phyloP scores from a whole-genome alignment of 1,284 basidiomycete species.

The Tilletia walkeri region DNA sequence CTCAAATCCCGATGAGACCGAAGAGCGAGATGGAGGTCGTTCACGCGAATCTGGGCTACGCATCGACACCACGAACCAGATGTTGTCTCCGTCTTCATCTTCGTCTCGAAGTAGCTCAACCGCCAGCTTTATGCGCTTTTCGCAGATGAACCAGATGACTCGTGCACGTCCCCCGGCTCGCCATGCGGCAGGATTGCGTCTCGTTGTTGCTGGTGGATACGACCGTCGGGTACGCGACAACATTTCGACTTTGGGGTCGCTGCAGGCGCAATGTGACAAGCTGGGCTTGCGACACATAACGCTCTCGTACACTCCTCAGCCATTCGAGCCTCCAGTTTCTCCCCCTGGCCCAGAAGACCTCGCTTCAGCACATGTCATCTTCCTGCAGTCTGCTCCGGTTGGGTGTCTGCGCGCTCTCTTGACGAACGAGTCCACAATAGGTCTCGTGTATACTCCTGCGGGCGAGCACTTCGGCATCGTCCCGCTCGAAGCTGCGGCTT shows the following conservation, averaged over 20 bases:
- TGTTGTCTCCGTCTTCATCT: not conserved
- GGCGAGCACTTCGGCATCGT: constrained; percentile 98
- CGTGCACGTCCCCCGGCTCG: not conserved
- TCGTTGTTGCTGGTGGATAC: constrained; percentile 66
- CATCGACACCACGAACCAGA: not conserved
- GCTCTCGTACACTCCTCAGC: constrained; percentile 37
- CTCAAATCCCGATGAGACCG: not conserved
- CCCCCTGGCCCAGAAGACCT: constrained; percentile 29
- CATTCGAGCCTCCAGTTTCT: constrained; percentile 49
- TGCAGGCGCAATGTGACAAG: constrained; percentile 35
- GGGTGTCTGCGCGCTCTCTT: constrained; percentile 44
- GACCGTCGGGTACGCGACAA: constrained; percentile 72
- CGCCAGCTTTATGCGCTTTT: constrained; percentile 10
- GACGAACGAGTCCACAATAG: constrained; percentile 29
- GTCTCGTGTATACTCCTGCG: constrained; percentile 82
- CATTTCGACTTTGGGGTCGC: constrained; percentile 61
- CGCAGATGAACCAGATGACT: not conserved
- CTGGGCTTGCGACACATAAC: constrained; percentile 58
- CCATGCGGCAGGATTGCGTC: constrained; percentile 23
- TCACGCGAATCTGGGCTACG: not conserved
- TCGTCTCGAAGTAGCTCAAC: not conserved
- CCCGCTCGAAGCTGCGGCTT: constrained; percentile 91
- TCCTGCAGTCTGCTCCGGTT: constrained; percentile 47
- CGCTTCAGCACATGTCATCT: constrained; percentile 31
- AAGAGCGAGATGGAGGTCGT: not conserved